Percentiles rank a stretch among this genome's conserved stretches.
Evolutionary conservation across 2,329 filamentous ascomycete species (phyloP).

Genomic region (Massarina eburnea): DNA sequence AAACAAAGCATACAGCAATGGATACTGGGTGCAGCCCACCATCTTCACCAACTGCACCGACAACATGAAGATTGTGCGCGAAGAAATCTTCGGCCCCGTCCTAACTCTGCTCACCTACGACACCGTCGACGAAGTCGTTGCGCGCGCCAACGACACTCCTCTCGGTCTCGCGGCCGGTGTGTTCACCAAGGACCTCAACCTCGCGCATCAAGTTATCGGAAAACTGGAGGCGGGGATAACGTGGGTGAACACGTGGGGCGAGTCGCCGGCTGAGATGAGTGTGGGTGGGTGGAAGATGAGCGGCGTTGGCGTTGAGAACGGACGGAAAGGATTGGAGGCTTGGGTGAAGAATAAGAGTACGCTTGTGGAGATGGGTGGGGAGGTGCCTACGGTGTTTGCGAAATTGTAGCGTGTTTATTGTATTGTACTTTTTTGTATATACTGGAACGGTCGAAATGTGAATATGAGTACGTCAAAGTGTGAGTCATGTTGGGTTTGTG

Average conservation of each 20-base stretch:
- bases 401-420: conserved; percentile 22
- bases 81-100: conserved; percentile 89
- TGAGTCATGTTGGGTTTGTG: no score
- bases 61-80: conserved; percentile 73
- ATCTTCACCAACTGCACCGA: conserved; percentile 86
- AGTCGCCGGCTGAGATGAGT: conserved; percentile 87
- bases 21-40: conserved; percentile 85
- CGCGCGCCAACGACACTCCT: conserved; percentile 73
- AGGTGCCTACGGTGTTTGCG: conserved; percentile 68
- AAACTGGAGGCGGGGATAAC: conserved; percentile 82
- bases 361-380: conserved; percentile 76
- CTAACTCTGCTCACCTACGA: conserved; percentile 78
- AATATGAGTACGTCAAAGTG: no score
- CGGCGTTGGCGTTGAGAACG: conserved; percentile 85
- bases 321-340: conserved; percentile 72
- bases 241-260: conserved; percentile 94
- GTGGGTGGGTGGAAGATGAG: conserved; percentile 93
- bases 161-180: conserved; percentile 83
- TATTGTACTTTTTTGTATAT: background rate
- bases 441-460: background rate
- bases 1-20: conserved; percentile 49
- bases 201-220: conserved; percentile 70
- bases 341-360: conserved; percentile 90
- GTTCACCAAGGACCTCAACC: conserved; percentile 73
- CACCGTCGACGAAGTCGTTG: conserved; percentile 68